Evolutionary conservation across 345 rosid species (phyloP).

Genomic region (Moricandia arvensis): DNA sequence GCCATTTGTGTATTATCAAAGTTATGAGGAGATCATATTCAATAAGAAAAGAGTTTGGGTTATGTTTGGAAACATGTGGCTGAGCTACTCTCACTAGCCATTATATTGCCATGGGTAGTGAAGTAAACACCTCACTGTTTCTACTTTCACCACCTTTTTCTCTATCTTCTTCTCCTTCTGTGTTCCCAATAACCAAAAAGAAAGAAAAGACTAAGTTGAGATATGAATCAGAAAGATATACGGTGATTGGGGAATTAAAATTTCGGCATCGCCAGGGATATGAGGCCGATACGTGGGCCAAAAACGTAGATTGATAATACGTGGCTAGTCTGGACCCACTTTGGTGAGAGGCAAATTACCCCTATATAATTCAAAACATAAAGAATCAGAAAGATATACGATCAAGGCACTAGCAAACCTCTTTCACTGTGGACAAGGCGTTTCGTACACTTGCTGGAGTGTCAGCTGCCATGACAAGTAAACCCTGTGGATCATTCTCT

Average conservation of each 20-base stretch:
- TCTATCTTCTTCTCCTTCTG: conserved; percentile 55
- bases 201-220: background rate
- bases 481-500: conserved; percentile 52
- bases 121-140: conserved; percentile 79
- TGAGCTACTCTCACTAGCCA: conserved; percentile 71
- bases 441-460: too few relatives aligned
- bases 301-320: too few relatives aligned
- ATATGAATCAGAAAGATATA: conserved; percentile 1
- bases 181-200: background rate
- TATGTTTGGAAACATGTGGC: conserved; percentile 64
- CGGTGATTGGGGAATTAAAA: too few relatives aligned
- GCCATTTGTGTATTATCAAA: background rate
- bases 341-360: too few relatives aligned
- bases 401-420: too few relatives aligned
- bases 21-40: background rate
- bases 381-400: too few relatives aligned
- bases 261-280: too few relatives aligned
- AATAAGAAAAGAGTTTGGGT: background rate
- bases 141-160: conserved; percentile 49
- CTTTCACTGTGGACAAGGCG: conserved; percentile 53
- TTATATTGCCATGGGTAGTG: conserved; percentile 81
- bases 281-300: too few relatives aligned
- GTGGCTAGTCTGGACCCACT: too few relatives aligned
- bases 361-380: too few relatives aligned
- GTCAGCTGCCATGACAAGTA: too few relatives aligned